Base-by-base conservation (phyloP, 805 yeast genomes). In the Yamadazyma paraphyllophila region DNA sequence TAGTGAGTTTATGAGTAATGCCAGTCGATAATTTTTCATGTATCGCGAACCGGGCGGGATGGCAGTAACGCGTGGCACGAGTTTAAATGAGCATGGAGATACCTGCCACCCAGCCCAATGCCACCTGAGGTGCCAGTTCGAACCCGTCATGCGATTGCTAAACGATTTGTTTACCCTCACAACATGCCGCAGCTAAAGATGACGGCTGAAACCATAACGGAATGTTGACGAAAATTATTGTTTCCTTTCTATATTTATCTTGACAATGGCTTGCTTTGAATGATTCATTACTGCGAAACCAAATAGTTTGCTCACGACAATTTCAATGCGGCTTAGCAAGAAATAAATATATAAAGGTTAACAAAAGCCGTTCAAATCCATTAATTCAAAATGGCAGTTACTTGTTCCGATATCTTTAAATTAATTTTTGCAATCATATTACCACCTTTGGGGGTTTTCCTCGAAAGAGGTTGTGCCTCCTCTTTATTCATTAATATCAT, bases 371-470 rank as follows among this genome's bases (percentile, higher is more conserved):
- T 11, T 8, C n/a, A n/a, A 36, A 31, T 24, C 4, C 31, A 29
- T 45, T 17, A 29, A 30, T 6, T n/a, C 15, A 17, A 26, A 53
- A 76, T 76, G 81, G 77, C 80, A 43, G 54, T 76, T 51, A 75
- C 81, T 46, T 69, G 77, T 60, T 67, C 80, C 29, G 83, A 78
- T 60, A 75, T 77, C 49, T 49, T 78, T 49, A 78, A 79, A 62
- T 65, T 79, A 52, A 67, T 79, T 45, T 55, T 71, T 49, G 83
- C 83, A 12, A 55, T 78, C 51, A 56, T 79, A 48, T 64, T 79
- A 43, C 86, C 85, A 35, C 85, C 85, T 44, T 66, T 81, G 53
- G 85, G 84, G 46, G 86, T 81, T 3, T 79, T 78, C 67, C 61
- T 78, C 44, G 83, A 80, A 63, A 65, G 73, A 52, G 86, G 86